A percentile compares a stretch with the other conserved stretches of the same genome.
These are phyloP conservation scores for Capronia americana DNA, from an alignment of 2,329 filamentous ascomycete species.

Conservation along the genomic window DNA sequence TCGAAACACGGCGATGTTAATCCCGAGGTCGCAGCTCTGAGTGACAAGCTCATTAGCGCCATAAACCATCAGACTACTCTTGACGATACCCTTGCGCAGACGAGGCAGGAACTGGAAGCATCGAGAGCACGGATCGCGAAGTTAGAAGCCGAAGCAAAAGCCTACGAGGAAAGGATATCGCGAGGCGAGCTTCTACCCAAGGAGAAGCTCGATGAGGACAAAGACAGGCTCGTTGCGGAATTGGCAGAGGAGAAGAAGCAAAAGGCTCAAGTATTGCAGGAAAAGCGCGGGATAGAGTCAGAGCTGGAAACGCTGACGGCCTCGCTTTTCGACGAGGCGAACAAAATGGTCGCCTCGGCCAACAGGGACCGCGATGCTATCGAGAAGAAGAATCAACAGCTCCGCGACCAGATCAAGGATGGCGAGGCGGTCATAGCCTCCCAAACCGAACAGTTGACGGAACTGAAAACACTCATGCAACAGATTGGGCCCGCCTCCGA, in stretches of 20 bases:
- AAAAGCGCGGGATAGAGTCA: conserved; percentile 87
- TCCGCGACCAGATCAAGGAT: conserved; percentile 83
- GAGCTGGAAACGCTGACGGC: conserved; percentile 90
- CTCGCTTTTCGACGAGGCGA: conserved; percentile 96
- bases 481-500: conserved; percentile 67
- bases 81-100: conserved; percentile 83
- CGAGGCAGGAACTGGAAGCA: conserved; percentile 80
- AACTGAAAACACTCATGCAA: conserved; percentile 92
- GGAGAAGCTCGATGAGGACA: conserved; percentile 76
- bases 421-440: conserved; percentile 84
- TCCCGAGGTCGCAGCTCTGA: conserved; percentile 84
- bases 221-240: conserved; percentile 62
- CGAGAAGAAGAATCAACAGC: conserved; percentile 84
- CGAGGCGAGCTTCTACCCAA: conserved; percentile 78
- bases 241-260: conserved; percentile 70
- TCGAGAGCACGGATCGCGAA: conserved; percentile 70
- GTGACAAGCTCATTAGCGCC: conserved; percentile 93
- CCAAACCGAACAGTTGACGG: conserved; percentile 89
- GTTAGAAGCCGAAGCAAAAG: conserved; percentile 72
- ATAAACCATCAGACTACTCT: conserved; percentile 95
- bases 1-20: conserved; percentile 65
- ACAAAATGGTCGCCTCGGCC: conserved; percentile 94
- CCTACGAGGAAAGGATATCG: conserved; percentile 72
- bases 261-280: conserved; percentile 71
- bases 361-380: conserved; percentile 82